Evolutionary conservation across 2,329 filamentous ascomycete genomes (phyloP), one percentile per base, ranked within the genome.

Genomic region (Aspergillus tanneri): DNA sequence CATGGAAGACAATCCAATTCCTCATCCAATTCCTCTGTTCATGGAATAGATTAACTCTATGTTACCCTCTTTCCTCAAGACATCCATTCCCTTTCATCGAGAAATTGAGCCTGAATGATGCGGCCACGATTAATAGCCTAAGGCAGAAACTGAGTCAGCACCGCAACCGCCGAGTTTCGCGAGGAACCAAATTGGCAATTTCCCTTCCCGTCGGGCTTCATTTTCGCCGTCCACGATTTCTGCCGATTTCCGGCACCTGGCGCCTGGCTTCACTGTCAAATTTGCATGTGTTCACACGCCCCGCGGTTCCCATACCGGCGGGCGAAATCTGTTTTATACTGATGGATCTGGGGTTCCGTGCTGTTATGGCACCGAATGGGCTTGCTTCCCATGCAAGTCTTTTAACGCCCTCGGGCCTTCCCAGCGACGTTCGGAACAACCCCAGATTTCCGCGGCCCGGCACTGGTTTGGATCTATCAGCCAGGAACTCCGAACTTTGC

Each of bases 221-320:
- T n/a, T n/a, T n/a, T n/a, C n/a, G n/a, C n/a, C n/a, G n/a, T 40
- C 44, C 36, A 43, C 46, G 34, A 55, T 62, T 67, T 66, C 62
- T 67, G 53, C 68, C 67, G 67, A 69, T 69, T 69, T 67, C 63
- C 68, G 68, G 66, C 63, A 62, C 54, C 59, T 64, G 39, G 48
- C 51, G 51, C 53, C 47, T 53, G 49, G 51, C 52, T 57, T 59
- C 50, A 46, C 53, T 52, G n/a, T 47, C 43, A 23, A 34, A 47
- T 52, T 57, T 49, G 55, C 54, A 56, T 58, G 53, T 58, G 58
- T 52, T 53, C 46, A 46, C 45, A 50, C 43, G 47, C 37, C 49
- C 55, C 56, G 47, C 57, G 62, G 58, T 60, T 57, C 61, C n/a
- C 60, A 62, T 65, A 60, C 47, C 47, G 49, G 57, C 58, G 62